Evolutionary conservation across 1,284 basidiomycete genomes (phyloP), one percentile per base, ranked within the genome.

Genomic region (Cutaneotrichosporon mucoides): DNA sequence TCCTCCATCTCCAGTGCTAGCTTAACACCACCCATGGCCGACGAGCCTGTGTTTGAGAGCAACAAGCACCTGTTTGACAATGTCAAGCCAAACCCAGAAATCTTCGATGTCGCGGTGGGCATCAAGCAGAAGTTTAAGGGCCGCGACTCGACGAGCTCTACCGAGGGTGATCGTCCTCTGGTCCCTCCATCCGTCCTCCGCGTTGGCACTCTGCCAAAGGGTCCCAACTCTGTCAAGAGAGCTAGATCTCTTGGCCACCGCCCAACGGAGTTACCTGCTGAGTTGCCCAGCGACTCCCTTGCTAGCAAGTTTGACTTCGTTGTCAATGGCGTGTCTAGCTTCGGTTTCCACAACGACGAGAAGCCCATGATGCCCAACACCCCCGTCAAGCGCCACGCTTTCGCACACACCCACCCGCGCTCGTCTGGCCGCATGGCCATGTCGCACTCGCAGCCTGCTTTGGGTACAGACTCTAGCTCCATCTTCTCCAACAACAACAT

Each of bases 81-180:
- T 46, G 73, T 78, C 56, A 78, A 76, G 58, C 78, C 78, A n/a
- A 67, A 78, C 38, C 73, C 73, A 37, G 74, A 78, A 51, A 77
- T 71, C 4, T 79, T 78, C 59, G 71, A 74, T 44, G 67, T 69
- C 16, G 61, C 65, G 5, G 63, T 71, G 6, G 68, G 71, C 3
- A 68, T 79, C 45, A 70, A 67, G 34, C 67, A 73, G 35, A 78
- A 77, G 63, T 79, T 78, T 66, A 77, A 76, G 60, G 73, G 74
- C 5, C 64, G 77, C 55, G 77, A 77, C 64, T 77, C 75, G 6
- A 72, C 72, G 11, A 36, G 63, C 55, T 41, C 44, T 15, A 34
- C 47, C 44, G 38, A 63, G 55, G 60, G 63, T 46, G 56, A 61
- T 59, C 46, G 47, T 34, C 37, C 43, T 13, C 59, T 53, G 6